Evolutionary conservation across 2,329 filamentous ascomycete genomes (phyloP).

Genomic region (Ceratocystis ficicola): DNA sequence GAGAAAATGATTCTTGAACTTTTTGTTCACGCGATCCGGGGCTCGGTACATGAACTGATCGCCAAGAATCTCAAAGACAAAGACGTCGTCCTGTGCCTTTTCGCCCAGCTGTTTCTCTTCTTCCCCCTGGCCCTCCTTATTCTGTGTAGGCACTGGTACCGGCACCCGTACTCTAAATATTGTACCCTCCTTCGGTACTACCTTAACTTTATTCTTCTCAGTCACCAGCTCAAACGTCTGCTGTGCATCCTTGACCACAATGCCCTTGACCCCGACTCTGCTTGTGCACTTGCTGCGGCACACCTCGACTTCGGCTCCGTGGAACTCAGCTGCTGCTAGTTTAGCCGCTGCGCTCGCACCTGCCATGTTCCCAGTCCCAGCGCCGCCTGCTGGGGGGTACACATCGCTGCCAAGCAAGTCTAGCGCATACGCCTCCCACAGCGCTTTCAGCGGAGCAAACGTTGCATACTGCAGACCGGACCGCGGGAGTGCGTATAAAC

Average conservation of each 20-base stretch:
- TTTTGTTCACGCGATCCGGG: conserved; percentile 75
- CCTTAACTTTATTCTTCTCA: conserved; percentile 54
- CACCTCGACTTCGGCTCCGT: conserved; percentile 74
- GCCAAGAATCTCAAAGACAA: conserved; percentile 77
- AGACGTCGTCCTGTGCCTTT: conserved; percentile 24
- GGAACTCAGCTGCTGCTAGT: conserved; percentile 75
- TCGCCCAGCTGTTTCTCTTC: background rate
- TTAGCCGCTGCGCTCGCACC: conserved; percentile 55
- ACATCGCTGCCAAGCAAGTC: conserved; percentile 55
- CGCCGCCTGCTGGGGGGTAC: conserved; percentile 37
- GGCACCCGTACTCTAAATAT: conserved; percentile 68
- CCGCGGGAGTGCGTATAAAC: conserved; percentile 50
- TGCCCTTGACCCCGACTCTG: conserved; percentile 71
- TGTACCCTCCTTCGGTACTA: conserved; percentile 80
- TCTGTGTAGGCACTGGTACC: conserved; percentile 26
- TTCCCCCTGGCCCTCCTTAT: background rate
- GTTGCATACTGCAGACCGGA: conserved; percentile 45
- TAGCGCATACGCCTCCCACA: conserved; percentile 78
- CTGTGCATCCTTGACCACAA: conserved; percentile 79
- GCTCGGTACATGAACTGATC: conserved; percentile 75
- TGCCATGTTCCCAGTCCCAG: conserved; percentile 44
- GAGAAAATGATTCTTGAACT: conserved; percentile 78
- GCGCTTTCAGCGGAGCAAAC: conserved; percentile 60
- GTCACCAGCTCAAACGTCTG: conserved; percentile 81
- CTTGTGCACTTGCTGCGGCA: conserved; percentile 69